These are phyloP conservation scores for Magnolia kwangsiensis DNA, from an alignment of 164 flowering plant genomes.

Conservation along the genomic window DNA sequence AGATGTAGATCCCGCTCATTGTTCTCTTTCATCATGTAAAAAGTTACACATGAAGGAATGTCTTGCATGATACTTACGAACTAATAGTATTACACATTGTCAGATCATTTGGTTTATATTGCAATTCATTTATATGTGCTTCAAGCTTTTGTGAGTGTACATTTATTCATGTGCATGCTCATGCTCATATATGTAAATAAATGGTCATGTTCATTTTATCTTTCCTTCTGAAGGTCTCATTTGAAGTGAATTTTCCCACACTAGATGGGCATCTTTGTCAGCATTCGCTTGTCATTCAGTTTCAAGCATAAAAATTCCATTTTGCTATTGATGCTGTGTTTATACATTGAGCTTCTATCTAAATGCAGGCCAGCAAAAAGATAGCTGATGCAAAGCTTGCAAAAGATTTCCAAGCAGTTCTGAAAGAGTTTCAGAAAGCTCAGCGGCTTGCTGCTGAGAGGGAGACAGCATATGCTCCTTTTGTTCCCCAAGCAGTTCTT, in stretches of 20 bases:
- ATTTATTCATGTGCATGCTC: no score
- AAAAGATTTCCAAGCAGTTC: slow-evolving; percentile 67
- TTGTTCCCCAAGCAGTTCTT: slow-evolving; percentile 40
- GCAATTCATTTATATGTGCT: no score
- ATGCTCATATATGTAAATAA: no score
- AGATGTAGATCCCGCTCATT: no score
- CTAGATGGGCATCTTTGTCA: neutral
- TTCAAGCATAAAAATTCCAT: neutral
- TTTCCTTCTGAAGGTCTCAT: no score
- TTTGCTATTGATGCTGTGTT: neutral
- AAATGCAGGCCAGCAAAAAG: slow-evolving; percentile 62
- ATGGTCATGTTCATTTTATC: no score
- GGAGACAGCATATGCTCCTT: slow-evolving; percentile 63
- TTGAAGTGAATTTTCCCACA: neutral
- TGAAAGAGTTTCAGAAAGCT: slow-evolving; percentile 78
- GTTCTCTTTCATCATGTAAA: no score
- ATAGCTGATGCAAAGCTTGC: slow-evolving; percentile 82
- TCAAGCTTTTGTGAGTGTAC: no score
- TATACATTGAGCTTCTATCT: neutral
- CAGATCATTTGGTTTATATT: no score
- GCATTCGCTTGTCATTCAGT: neutral
- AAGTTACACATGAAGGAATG: no score
- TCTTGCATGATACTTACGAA: no score
- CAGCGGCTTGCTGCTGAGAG: slow-evolving; percentile 77
- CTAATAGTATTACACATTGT: no score